phyloP scores from a whole-genome alignment of 2,329 filamentous ascomycete species.

The Trichophyton benhamiae region DNA sequence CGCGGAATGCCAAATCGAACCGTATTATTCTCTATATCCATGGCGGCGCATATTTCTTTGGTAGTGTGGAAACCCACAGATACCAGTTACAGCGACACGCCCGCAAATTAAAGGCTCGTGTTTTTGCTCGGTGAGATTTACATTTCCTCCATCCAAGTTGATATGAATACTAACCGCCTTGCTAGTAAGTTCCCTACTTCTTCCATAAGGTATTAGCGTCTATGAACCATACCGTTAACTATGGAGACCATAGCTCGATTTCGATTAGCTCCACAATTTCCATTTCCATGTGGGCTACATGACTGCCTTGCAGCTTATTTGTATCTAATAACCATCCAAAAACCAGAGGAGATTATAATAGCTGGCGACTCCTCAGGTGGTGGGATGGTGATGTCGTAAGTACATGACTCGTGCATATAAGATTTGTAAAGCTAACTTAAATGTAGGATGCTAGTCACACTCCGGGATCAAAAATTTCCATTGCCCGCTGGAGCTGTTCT shows the following conservation, averaged over 20 bases:
- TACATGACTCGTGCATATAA: background rate
- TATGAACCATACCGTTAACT: background rate
- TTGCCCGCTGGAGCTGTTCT: conserved; percentile 80
- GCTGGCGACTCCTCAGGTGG: conserved; percentile 90
- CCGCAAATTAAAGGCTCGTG: conserved; percentile 77
- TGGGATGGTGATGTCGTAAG: conserved; percentile 63
- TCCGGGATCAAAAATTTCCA: conserved; percentile 72
- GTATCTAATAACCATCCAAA: conserved; percentile 62
- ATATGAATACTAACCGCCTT: background rate
- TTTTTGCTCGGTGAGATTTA: conserved; percentile 55
- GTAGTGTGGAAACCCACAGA: conserved; percentile 90
- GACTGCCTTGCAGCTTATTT: conserved; percentile 85
- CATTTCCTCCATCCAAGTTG: background rate
- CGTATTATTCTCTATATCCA: conserved; percentile 90
- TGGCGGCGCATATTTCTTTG: conserved; percentile 90
- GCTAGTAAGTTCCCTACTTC: conserved; percentile 7
- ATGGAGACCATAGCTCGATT: conserved; percentile 49
- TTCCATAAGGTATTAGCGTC: background rate
- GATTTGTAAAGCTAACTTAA: background rate
- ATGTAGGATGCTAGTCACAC: conserved; percentile 55
- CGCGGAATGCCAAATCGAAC: conserved; percentile 46
- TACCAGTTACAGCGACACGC: conserved; percentile 97
- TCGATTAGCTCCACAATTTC: conserved; percentile 81
- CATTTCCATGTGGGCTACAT: conserved; percentile 83
- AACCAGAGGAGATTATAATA: conserved; percentile 69